Conservation (phyloP, 257 asterid species). For the Solanum virginianum region DNA sequence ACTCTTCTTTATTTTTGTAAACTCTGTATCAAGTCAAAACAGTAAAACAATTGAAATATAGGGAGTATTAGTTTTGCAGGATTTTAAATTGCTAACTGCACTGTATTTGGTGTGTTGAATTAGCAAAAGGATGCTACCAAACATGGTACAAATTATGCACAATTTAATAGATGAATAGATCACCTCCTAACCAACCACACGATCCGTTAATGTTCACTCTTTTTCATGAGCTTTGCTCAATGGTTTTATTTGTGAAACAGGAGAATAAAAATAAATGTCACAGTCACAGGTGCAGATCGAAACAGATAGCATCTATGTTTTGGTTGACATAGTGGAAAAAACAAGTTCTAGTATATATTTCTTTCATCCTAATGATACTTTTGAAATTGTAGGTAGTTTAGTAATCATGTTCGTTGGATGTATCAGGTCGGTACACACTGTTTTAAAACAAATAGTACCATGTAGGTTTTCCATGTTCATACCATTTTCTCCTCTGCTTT, state of each 20-base stretch:
- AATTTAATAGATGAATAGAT: background rate
- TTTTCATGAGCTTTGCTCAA: background rate
- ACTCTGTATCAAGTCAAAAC: background rate
- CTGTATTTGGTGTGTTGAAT: background rate
- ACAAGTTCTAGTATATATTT: background rate
- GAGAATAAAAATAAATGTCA: background rate
- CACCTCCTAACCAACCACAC: background rate
- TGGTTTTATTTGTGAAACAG: background rate
- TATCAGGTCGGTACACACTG: background rate
- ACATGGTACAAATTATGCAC: background rate
- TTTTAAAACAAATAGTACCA: background rate
- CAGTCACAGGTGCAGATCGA: background rate
- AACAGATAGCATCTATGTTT: background rate
- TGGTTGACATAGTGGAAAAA: background rate
- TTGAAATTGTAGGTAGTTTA: background rate
- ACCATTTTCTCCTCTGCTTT: background rate
- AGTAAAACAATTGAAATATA: background rate
- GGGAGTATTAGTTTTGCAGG: background rate
- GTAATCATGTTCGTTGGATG: background rate
- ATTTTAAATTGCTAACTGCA: background rate
- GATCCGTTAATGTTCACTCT: background rate
- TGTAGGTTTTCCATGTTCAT: background rate
- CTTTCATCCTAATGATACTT: background rate
- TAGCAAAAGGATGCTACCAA: background rate
- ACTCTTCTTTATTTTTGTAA: too few relatives aligned